Percentiles rank a stretch among this genome's conserved stretches.
These are phyloP conservation scores for Erodium moschatum DNA, from an alignment of 441 rosid species.

Conservation along the genomic window DNA sequence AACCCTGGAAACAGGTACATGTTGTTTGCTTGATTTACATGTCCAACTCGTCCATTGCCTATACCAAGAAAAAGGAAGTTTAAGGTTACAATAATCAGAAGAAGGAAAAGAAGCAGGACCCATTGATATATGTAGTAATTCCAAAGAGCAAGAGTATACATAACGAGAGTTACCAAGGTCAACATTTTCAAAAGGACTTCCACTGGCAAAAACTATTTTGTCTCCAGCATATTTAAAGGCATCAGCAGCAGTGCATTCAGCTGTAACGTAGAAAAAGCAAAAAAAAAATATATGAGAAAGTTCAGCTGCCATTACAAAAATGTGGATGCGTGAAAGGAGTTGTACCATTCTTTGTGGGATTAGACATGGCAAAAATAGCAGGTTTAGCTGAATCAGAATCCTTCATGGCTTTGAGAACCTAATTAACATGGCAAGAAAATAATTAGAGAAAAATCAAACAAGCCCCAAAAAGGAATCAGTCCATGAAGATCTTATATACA, in stretches of 20 bases:
- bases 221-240: constrained; percentile 91
- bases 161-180: constrained; percentile 52
- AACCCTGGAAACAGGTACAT: constrained; percentile 99
- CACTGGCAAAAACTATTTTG: constrained; percentile 85
- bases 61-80: constrained; percentile 25
- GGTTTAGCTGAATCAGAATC: constrained; percentile 77
- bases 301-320: constrained; percentile 16
- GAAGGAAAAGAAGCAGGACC: constrained; percentile 12
- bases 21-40: constrained; percentile 96
- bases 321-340: background rate
- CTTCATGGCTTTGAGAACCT: constrained; percentile 94
- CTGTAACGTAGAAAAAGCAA: constrained; percentile 33
- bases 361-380: constrained; percentile 94
- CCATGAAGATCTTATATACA: background rate
- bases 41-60: constrained; percentile 77
- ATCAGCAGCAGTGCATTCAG: constrained; percentile 90
- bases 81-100: constrained; percentile 13
- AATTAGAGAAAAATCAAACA: constrained; percentile 7
- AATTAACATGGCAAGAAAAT: constrained; percentile 21
- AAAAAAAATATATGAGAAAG: constrained; percentile 18
- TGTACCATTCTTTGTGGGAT: constrained; percentile 87
- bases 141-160: constrained; percentile 15
- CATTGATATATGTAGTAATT: constrained; percentile 8
- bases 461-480: constrained; percentile 11
- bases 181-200: constrained; percentile 86